A percentile compares a stretch with the other conserved stretches of the same genome.
Conservation (phyloP, 2,329 filamentous ascomycete species). For the Cercospora zeae-maydis region DNA sequence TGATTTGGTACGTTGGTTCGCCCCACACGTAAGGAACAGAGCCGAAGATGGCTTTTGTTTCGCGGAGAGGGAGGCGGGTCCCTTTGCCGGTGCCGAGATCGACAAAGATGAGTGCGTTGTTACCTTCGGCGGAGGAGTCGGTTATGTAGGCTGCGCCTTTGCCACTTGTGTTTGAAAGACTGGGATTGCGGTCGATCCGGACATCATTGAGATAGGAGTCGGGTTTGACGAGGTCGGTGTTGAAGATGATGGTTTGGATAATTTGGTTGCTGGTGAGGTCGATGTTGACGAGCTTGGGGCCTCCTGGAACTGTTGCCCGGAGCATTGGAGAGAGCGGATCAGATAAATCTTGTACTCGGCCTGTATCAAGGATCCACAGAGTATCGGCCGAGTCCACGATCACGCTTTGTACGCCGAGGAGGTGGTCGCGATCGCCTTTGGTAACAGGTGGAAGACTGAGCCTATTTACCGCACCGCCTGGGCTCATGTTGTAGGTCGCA, state of each 20-base stretch:
- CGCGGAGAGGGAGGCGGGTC: constrained; percentile 48
- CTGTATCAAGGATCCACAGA: constrained; percentile 52
- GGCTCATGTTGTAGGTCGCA: constrained; percentile 44
- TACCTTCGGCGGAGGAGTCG: constrained; percentile 46
- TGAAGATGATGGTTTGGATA: constrained; percentile 49
- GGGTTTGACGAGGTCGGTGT: constrained; percentile 41
- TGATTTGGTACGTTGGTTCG: constrained; percentile 40
- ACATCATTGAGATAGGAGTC: constrained; percentile 52
- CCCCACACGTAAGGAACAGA: constrained; percentile 41
- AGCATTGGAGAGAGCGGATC: constrained; percentile 37
- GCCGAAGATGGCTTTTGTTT: constrained; percentile 23
- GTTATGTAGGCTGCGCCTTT: constrained; percentile 49
- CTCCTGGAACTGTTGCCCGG: constrained; percentile 43
- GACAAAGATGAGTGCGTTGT: constrained; percentile 47
- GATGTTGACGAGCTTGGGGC: constrained; percentile 49
- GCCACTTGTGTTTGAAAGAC: constrained; percentile 36
- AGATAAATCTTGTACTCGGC: constrained; percentile 38
- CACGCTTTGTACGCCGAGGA: constrained; percentile 50
- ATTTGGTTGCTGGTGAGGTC: constrained; percentile 43
- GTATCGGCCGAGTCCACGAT: constrained; percentile 48
- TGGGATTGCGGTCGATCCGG: constrained; percentile 47
- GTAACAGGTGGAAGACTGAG: constrained; percentile 40
- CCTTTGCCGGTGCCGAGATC: constrained; percentile 46
- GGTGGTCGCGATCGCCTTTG: constrained; percentile 43
- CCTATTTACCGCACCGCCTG: constrained; percentile 47